phyloP scores from a whole-genome alignment of 2,329 filamentous ascomycete genomes.

The Plenodomus lindquistii region DNA sequence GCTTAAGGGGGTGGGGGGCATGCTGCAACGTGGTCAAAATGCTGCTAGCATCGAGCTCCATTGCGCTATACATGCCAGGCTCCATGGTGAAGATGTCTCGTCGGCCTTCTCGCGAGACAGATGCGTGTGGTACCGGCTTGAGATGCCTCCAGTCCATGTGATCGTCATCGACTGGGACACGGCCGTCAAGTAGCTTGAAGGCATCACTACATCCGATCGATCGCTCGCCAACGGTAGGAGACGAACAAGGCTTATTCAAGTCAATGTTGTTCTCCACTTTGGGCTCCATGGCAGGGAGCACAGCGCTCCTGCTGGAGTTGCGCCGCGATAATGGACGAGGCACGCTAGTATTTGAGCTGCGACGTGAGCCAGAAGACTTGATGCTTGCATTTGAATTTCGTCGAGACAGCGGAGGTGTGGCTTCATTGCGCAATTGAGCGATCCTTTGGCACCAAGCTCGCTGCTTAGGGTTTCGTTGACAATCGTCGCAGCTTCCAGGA shows the following conservation, averaged over 20 bases:
- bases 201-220: conserved; percentile 42
- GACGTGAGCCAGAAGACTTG: conserved; percentile 18
- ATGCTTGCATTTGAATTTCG: conserved; percentile 22
- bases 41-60: conserved; percentile 43
- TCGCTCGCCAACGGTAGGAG: conserved; percentile 15
- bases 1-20: conserved; percentile 28
- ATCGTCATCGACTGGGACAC: conserved; percentile 35
- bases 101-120: conserved; percentile 12
- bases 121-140: conserved; percentile 25
- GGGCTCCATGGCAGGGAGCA: conserved; percentile 33
- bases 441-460: conserved; percentile 37
- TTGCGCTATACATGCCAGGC: conserved; percentile 39
- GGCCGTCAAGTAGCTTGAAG: conserved; percentile 40
- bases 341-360: conserved; percentile 19
- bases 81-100: conserved; percentile 31
- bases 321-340: conserved; percentile 17
- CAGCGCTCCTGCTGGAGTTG: conserved; percentile 18
- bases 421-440: conserved; percentile 29
- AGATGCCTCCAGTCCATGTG: conserved; percentile 39
- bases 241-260: conserved; percentile 12
- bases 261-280: conserved; percentile 28
- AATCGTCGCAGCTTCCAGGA: conserved; percentile 43
- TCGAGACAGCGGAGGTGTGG: conserved; percentile 20
- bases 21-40: conserved; percentile 43
- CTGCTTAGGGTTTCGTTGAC: conserved; percentile 40